Evolutionary conservation across 495 filamentous ascomycete genomes (phyloP).

Genomic region (Aspergillus steynii): DNA sequence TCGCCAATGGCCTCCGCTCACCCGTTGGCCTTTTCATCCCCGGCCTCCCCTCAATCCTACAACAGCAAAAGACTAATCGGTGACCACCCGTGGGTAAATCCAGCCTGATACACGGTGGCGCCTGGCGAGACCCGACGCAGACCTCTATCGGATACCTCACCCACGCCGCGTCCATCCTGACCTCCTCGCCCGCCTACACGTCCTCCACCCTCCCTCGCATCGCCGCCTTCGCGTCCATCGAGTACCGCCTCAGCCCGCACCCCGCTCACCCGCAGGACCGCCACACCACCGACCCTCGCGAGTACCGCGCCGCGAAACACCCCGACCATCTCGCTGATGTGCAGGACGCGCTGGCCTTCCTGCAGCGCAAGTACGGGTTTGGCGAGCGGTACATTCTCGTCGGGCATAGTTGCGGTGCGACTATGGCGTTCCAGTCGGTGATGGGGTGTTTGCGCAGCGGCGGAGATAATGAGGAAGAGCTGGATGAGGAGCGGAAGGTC

Average conservation of each 20-base stretch:
- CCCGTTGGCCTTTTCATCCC: background rate
- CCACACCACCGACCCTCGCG: slow-evolving; percentile 29
- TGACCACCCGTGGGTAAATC: background rate
- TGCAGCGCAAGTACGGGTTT: slow-evolving; percentile 57
- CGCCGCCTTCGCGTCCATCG: slow-evolving; percentile 67
- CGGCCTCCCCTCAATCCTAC: background rate
- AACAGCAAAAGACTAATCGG: background rate
- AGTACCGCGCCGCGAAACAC: slow-evolving; percentile 55
- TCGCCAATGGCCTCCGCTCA: background rate
- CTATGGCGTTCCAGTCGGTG: slow-evolving; percentile 68
- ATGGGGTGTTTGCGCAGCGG: slow-evolving; percentile 35
- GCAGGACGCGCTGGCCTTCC: slow-evolving; percentile 56
- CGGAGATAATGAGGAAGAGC: background rate
- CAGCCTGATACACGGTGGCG: slow-evolving; percentile 85
- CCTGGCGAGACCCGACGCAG: slow-evolving; percentile 76
- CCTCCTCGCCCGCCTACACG: slow-evolving; percentile 24
- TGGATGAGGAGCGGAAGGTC: background rate
- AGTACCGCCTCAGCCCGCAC: slow-evolving; percentile 79
- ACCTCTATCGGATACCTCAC: slow-evolving; percentile 49
- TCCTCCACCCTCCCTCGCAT: slow-evolving; percentile 36
- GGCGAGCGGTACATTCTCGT: slow-evolving; percentile 59
- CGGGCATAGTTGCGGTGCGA: slow-evolving; percentile 78
- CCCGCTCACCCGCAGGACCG: slow-evolving; percentile 57
- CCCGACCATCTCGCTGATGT: slow-evolving; percentile 78
- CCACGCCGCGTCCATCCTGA: slow-evolving; percentile 46